Evolutionary conservation across 148 eudicot genomes (phyloP).

Genomic region (Linanthus parryae): DNA sequence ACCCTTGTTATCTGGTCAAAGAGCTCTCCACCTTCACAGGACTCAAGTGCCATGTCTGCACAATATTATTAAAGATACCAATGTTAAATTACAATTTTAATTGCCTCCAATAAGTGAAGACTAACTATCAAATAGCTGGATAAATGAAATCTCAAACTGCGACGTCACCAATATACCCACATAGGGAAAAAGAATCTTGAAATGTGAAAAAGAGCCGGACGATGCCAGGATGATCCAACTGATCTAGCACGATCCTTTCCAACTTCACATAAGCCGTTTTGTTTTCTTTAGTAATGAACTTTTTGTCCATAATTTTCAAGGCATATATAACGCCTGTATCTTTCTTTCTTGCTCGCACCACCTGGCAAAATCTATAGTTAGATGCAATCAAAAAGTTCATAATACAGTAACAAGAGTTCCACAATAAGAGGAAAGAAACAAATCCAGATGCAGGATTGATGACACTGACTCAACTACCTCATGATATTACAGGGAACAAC

Average conservation of each 20-base stretch:
- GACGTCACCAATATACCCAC: conserved; percentile 37
- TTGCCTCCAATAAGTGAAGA: background rate
- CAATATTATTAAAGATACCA: conserved; percentile 10
- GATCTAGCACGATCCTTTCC: conserved; percentile 95
- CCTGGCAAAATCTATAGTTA: conserved; percentile 32
- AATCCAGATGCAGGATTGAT: background rate
- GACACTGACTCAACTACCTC: background rate
- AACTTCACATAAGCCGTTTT: conserved; percentile 95
- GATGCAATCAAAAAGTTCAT: background rate
- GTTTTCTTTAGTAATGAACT: conserved; percentile 95
- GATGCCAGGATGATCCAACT: conserved; percentile 93
- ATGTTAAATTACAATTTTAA: conserved; percentile 2
- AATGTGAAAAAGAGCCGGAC: conserved; percentile 87
- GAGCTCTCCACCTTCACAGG: conserved; percentile 98
- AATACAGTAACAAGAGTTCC: background rate
- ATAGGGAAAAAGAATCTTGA: conserved; percentile 88
- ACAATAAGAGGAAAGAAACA: background rate
- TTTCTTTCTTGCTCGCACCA: conserved; percentile 91
- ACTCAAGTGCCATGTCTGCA: conserved; percentile 98
- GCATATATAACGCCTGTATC: conserved; percentile 86
- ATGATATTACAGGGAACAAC: background rate
- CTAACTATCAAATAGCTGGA: conserved; percentile 3
- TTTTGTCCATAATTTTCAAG: conserved; percentile 96
- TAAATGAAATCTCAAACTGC: background rate
- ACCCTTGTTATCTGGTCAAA: conserved; percentile 99